Base-by-base conservation (phyloP, 1,284 basidiomycete genomes). In the Rhizoctonia solani region DNA sequence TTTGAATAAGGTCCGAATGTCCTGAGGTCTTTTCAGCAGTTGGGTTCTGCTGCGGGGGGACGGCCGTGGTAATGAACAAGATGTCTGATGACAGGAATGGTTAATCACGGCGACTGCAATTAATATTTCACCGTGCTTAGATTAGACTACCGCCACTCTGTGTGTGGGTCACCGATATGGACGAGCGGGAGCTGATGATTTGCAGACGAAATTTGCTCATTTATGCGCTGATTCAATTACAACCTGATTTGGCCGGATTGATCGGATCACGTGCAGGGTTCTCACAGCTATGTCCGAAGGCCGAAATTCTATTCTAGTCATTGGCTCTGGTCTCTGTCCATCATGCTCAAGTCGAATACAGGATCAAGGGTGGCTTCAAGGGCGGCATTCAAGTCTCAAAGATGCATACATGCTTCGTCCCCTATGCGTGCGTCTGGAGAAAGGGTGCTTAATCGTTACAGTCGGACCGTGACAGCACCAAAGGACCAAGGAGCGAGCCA, bases 401-500 rank as follows among this genome's bases (percentile, higher is more conserved):
- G 61, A 54, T 65, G 61, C n/a, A 44, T 65, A 6, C 61, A 65
- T 29, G 49, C 39, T 4, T 65, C 61, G 49, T 4, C 4, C 4
- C 19, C 44, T 19, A 2, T 42, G 1, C 27, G 50, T 9, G 49
- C 27, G 16, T 49, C 58, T 2, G 49, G 50, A 4, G 50, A 54
- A 54, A 53, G 44, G 39, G 50, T 53, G 39, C 81, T 95, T 81
- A 98, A 98, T 78, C 83, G 90, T 66, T 88, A 93, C 81, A 93
- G 90, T 75, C 82, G 88, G 72, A 83, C 82, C 21, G 83, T 97
- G 73, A 97, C 95, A 11, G 86, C 90, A 75, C 89, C 92, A 30
- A 98, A 98, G 77, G 87, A 88, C 74, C 95, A 98, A 77, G 95
- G 92, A 52, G 95, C 94, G 46, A 93, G 91, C 75, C 94, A 96